Percentiles rank a stretch among this genome's conserved stretches.
phyloP scores from a whole-genome alignment of 805 yeast species.

The Sugiyamaella americana region DNA sequence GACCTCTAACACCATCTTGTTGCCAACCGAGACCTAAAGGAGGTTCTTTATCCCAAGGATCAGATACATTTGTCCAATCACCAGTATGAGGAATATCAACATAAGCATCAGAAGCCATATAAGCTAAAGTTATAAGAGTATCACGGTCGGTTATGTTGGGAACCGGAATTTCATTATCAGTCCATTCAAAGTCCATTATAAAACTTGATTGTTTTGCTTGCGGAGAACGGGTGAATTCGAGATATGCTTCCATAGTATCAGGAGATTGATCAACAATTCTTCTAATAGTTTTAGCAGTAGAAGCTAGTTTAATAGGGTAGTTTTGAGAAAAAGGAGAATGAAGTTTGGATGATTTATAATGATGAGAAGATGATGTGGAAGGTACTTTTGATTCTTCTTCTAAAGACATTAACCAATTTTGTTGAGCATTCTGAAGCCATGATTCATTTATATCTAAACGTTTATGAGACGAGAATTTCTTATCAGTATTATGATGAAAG shows the following conservation, averaged over 20 bases:
- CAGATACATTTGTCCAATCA: constrained; percentile 79
- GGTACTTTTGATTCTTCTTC: neutral
- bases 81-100: constrained; percentile 69
- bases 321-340: neutral
- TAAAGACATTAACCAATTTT: constrained; percentile 13
- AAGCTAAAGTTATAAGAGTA: constrained; percentile 69
- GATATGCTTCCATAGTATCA: constrained; percentile 58
- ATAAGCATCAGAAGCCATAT: constrained; percentile 88
- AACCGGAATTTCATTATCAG: constrained; percentile 43
- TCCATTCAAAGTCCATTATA: constrained; percentile 48
- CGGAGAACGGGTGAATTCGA: constrained; percentile 45
- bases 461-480: constrained; percentile 38
- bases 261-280: constrained; percentile 48
- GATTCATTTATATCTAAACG: constrained; percentile 37
- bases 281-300: constrained; percentile 20
- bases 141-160: constrained; percentile 75
- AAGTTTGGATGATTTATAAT: neutral
- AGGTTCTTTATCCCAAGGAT: constrained; percentile 44
- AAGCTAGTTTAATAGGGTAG: neutral
- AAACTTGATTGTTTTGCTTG: constrained; percentile 25
- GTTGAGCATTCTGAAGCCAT: constrained; percentile 15
- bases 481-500: constrained; percentile 54
- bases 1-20: constrained; percentile 81
- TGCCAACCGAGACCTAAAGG: constrained; percentile 80
- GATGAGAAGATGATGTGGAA: neutral